Evolutionary conservation across 495 filamentous ascomycete species (phyloP), one percentile per base, ranked within the genome.

Genomic region (Neurospora sp.): DNA sequence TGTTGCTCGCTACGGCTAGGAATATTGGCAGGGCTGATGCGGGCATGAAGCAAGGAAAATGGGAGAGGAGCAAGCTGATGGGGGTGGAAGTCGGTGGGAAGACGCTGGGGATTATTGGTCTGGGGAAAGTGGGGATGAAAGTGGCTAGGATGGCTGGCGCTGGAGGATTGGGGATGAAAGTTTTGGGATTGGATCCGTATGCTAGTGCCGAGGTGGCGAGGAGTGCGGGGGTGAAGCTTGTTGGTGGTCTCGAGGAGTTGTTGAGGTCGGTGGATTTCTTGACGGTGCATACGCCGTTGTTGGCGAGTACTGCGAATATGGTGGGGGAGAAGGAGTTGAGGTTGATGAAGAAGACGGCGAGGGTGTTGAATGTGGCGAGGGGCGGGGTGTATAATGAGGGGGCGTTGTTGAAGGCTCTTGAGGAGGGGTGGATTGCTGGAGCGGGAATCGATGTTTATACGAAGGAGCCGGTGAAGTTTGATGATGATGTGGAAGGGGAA

Each of bases 381-480:
- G 92, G 92, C n/a, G 90, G 90, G 3, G 90, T 92, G 65, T 89
- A 92, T 73, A 90, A 93, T 74, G 92, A 94, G 80, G 82, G 78
- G 17, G 91, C 91, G 3, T 82, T 94, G 14, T 79, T 93, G 0
- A 86, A 83, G 17, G 91, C 91, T 3, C 76, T 94, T 2, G 86
- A 93, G 31, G 84, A 83, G 6, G 90, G 89, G 3, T 89, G 86
- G 75, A 88, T 94, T 35, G 90, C 87, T 1, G 91, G 90, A 0
- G 92, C 92, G 0, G 92, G 90, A 4, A 78, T 93, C 17, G 92
- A 94, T 79, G 92, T 94, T 68, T 93, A 90, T 78, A 92, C 90
- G 0, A 82, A 83, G 1, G 92, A 94, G 79, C 92, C 92, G 22
- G 89, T 89, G 0, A 40, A 82, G 48, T 59, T 59, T 27, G 76